Base-by-base conservation (phyloP, 495 filamentous ascomycete species). In the Penicillium silybi region DNA sequence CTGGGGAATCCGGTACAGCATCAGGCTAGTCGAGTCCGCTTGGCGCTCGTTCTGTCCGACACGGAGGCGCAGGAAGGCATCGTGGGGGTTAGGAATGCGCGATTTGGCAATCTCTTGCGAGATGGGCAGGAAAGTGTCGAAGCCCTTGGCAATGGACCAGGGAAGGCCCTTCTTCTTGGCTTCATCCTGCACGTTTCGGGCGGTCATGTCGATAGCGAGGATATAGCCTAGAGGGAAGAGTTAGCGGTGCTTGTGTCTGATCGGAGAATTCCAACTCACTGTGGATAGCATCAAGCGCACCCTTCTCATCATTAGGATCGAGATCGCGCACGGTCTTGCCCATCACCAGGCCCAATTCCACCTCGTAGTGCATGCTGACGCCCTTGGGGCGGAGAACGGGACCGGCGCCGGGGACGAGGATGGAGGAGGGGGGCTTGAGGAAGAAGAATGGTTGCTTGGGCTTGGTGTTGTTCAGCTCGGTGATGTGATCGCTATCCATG, bases 381-480 rank as follows among this genome's bases (percentile, higher is more conserved):
- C 92, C 92, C 51, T 71, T 77, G 16, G 93, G 93, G 35, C 85
- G 82, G 47, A 95, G 82, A 34, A 96, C 83, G n/a, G 91, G 87
- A 4, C 95, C 92, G 23, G 78, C 76, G 35, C 77, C 76, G 2
- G 92, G 91, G 15, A 85, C 77, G 1, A 96, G 80, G 54, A 99
- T 85, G 16, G 90, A 85, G 47, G 85, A 84, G 0, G 90, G 65
- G 6, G 93, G 95, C 79, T 99, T 99, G 53, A 96, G 81, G 82
- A 99, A 99, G 85, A 95, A 99, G 74, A 99, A 97, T 6, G 95
- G 93, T 65, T 95, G 88, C 68, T 88, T 90, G 48, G 93, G 91
- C 40, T 81, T 78, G 49, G 79, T 74, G 69, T 85, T 95, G 75
- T 89, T 90, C 59, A 99, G 80, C 78, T 99, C 93, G 59, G 85